These are phyloP conservation scores for Verticillium longisporum DNA, from an alignment of 2,329 filamentous ascomycete species.

Conservation along the genomic window DNA sequence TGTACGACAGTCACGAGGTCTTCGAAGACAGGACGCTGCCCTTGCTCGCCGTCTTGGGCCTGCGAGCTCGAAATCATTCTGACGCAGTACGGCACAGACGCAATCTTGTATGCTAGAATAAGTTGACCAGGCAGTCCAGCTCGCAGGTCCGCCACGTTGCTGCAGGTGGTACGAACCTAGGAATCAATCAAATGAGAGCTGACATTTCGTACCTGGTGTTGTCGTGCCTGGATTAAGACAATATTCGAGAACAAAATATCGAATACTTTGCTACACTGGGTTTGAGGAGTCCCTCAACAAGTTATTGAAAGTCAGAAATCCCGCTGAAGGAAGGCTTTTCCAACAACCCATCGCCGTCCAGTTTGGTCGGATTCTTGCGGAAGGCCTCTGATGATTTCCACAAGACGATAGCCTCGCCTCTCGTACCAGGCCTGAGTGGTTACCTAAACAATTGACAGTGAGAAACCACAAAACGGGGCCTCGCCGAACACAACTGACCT, in stretches of 20 bases:
- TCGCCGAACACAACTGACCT: not conserved
- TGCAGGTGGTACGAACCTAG: too few species aligned
- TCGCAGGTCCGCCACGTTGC: too few species aligned
- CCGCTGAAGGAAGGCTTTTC: slow-evolving; percentile 5
- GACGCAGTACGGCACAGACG: not conserved
- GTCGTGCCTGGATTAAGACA: too few species aligned
- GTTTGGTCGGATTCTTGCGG: slow-evolving; percentile 6
- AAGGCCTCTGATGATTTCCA: slow-evolving; percentile 16
- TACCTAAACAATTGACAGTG: slow-evolving; percentile 9
- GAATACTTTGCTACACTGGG: not conserved
- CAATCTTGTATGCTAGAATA: not conserved
- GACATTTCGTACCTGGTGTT: too few species aligned
- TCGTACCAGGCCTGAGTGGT: slow-evolving; percentile 22
- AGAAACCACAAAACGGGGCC: not conserved
- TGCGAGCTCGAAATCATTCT: not conserved
- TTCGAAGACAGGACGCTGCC: too few species aligned
- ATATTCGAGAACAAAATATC: too few species aligned
- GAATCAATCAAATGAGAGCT: too few species aligned
- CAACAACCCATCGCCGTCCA: not conserved
- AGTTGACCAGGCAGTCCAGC: too few species aligned
- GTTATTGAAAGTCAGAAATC: not conserved
- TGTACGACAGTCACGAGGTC: not conserved
- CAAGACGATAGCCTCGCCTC: slow-evolving; percentile 17
- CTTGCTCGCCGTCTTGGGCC: too few species aligned
- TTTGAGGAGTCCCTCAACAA: not conserved